phyloP scores from a whole-genome alignment of 345 rosid species.

The Hypericum androsaemum region DNA sequence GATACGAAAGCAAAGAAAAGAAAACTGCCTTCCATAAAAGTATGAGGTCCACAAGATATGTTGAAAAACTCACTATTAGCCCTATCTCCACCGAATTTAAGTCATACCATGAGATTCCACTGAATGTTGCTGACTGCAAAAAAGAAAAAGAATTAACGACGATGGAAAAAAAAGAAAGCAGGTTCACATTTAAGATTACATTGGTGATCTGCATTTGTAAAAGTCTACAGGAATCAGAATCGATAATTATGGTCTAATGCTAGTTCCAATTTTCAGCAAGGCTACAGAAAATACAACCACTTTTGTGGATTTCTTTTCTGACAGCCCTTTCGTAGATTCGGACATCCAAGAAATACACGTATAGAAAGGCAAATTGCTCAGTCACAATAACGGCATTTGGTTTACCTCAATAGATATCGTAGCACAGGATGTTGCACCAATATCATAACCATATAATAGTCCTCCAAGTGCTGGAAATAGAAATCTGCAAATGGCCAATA shows the following conservation, averaged over 20 bases:
- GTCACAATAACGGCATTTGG: too few relatives aligned
- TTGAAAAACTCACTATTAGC: slow-evolving; percentile 63
- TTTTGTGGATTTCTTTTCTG: too few relatives aligned
- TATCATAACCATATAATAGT: slow-evolving; percentile 86
- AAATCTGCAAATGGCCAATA: slow-evolving; percentile 50
- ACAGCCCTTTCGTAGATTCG: too few relatives aligned
- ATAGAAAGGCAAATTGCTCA: too few relatives aligned
- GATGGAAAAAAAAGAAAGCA: neutral
- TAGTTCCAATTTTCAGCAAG: neutral
- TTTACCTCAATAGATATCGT: slow-evolving; percentile 64
- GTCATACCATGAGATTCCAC: slow-evolving; percentile 81
- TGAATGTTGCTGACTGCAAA: slow-evolving; percentile 60
- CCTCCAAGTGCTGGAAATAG: slow-evolving; percentile 98
- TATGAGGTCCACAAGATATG: slow-evolving; percentile 5
- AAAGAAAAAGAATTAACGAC: slow-evolving; percentile 12
- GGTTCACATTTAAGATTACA: neutral
- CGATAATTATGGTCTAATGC: too few relatives aligned
- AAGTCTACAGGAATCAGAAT: too few relatives aligned
- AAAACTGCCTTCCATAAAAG: neutral
- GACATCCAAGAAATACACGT: too few relatives aligned
- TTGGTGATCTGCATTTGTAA: too few relatives aligned
- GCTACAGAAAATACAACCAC: neutral
- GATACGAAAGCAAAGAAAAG: neutral
- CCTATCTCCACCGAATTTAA: slow-evolving; percentile 74
- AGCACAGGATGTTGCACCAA: slow-evolving; percentile 94